Conservation (phyloP, 495 filamentous ascomycete genomes). For the Apiosordaria backusii region DNA sequence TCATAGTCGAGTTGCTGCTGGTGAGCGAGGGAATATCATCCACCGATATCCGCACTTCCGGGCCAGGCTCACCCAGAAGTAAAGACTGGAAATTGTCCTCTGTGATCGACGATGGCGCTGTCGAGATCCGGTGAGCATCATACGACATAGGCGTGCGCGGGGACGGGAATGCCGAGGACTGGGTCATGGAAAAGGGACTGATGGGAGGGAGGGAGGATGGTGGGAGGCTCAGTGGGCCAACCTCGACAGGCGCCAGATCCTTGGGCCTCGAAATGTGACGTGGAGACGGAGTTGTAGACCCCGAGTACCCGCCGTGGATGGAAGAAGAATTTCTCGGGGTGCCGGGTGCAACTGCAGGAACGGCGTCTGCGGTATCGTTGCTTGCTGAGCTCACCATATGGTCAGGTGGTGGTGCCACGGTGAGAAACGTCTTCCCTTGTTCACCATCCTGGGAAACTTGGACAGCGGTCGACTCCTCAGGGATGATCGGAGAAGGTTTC, state of each 20-base stretch:
- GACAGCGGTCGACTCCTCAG: not conserved
- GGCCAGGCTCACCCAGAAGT: slow-evolving; percentile 58
- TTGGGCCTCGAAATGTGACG: slow-evolving; percentile 51
- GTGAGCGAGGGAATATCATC: slow-evolving; percentile 86
- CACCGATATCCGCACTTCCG: slow-evolving; percentile 67
- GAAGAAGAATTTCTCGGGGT: slow-evolving; percentile 7
- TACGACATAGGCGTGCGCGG: slow-evolving; percentile 61
- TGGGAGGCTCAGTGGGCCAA: slow-evolving; percentile 43
- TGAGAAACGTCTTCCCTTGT: not conserved
- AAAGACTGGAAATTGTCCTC: slow-evolving; percentile 64
- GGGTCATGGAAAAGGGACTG: slow-evolving; percentile 50
- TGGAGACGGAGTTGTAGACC: slow-evolving; percentile 56
- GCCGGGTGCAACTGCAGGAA: slow-evolving; percentile 24
- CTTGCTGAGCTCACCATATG: not conserved
- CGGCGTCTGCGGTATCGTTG: not conserved
- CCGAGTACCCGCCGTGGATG: slow-evolving; percentile 28
- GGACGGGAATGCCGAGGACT: slow-evolving; percentile 54
- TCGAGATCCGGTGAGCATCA: slow-evolving; percentile 66
- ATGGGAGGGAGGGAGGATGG: slow-evolving; percentile 47
- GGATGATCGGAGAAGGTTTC: not conserved
- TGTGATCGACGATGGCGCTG: slow-evolving; percentile 64
- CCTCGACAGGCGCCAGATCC: slow-evolving; percentile 53
- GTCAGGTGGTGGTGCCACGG: not conserved
- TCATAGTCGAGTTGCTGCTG: slow-evolving; percentile 82
- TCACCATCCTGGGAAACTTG: not conserved